These are phyloP conservation scores for Antonospora locustae DNA, from an alignment of 371 early-diverging fungal genomes.

Conservation along the genomic window DNA sequence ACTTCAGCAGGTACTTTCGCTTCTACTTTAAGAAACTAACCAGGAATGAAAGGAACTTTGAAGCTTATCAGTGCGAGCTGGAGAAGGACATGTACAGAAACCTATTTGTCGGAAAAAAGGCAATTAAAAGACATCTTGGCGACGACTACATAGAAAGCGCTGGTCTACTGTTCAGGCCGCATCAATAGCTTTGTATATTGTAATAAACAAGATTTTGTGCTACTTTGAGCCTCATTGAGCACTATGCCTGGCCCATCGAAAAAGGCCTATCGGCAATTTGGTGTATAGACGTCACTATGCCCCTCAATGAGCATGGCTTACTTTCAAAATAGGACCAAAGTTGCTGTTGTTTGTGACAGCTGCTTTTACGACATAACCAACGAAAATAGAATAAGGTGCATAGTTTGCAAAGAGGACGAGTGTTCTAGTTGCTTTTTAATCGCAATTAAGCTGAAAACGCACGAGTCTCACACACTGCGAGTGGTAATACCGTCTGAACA, in stretches of 20 bases:
- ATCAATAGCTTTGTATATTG: too few species aligned
- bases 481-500: conserved; percentile 14
- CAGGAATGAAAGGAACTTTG: conserved; percentile 39
- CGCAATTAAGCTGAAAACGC: conserved; percentile 20
- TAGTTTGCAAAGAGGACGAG: conserved; percentile 42
- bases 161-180: too few species aligned
- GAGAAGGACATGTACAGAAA: conserved; percentile 7
- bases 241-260: too few species aligned
- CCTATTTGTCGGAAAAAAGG: too few species aligned
- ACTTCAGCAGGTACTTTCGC: conserved; percentile 42
- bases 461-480: conserved; percentile 41
- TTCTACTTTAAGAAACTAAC: conserved; percentile 42
- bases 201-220: too few species aligned
- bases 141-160: too few species aligned
- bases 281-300: too few species aligned
- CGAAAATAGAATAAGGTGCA: conserved; percentile 28
- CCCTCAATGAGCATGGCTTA: too few species aligned
- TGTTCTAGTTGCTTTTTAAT: conserved; percentile 44
- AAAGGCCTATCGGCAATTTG: too few species aligned
- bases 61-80: conserved; percentile 36
- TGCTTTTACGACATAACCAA: conserved; percentile 32
- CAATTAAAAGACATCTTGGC: too few species aligned
- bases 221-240: too few species aligned
- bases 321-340: too few species aligned
- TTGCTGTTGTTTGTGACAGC: conserved; percentile 35